These are phyloP conservation scores for Cordyceps cateniannulata DNA, from an alignment of 2,329 filamentous ascomycete species.

Conservation along the genomic window DNA sequence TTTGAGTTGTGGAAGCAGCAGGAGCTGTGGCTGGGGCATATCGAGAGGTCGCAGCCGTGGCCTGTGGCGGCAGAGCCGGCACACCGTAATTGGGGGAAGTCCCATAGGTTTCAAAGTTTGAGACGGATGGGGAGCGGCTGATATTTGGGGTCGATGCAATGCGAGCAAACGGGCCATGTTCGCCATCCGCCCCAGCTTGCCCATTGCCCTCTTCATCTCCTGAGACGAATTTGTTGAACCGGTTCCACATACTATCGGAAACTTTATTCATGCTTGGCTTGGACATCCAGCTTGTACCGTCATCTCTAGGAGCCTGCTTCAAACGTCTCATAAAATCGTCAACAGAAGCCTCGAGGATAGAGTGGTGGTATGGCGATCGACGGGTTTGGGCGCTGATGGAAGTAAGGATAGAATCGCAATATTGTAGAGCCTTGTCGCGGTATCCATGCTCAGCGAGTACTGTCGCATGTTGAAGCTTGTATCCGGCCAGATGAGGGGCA, in stretches of 20 bases:
- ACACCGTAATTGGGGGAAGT: slow-evolving; percentile 33
- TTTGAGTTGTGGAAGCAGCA: slow-evolving; percentile 14
- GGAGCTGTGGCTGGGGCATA: slow-evolving; percentile 37
- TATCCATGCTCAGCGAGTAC: slow-evolving; percentile 78
- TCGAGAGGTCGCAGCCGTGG: slow-evolving; percentile 38
- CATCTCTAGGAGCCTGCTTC: slow-evolving; percentile 78
- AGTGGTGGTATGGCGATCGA: slow-evolving; percentile 80
- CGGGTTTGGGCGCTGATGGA: slow-evolving; percentile 76
- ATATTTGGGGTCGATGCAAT: slow-evolving; percentile 69
- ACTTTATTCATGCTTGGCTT: slow-evolving; percentile 96
- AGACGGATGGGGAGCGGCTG: slow-evolving; percentile 65
- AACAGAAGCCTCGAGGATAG: slow-evolving; percentile 63
- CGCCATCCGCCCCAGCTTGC: slow-evolving; percentile 48
- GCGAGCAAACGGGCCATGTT: slow-evolving; percentile 74
- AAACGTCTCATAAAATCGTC: slow-evolving; percentile 81
- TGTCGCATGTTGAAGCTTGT: slow-evolving; percentile 86
- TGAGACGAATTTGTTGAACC: slow-evolving; percentile 93
- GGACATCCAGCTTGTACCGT: slow-evolving; percentile 80
- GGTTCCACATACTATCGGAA: slow-evolving; percentile 81
- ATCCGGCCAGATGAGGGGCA: slow-evolving; percentile 78
- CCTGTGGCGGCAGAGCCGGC: slow-evolving; percentile 26
- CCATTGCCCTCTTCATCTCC: slow-evolving; percentile 76
- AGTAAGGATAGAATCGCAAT: slow-evolving; percentile 76
- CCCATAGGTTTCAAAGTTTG: slow-evolving; percentile 69
- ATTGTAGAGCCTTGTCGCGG: slow-evolving; percentile 76